phyloP scores from a whole-genome alignment of 2,329 filamentous ascomycete species.

The Lachnellula willkommii region DNA sequence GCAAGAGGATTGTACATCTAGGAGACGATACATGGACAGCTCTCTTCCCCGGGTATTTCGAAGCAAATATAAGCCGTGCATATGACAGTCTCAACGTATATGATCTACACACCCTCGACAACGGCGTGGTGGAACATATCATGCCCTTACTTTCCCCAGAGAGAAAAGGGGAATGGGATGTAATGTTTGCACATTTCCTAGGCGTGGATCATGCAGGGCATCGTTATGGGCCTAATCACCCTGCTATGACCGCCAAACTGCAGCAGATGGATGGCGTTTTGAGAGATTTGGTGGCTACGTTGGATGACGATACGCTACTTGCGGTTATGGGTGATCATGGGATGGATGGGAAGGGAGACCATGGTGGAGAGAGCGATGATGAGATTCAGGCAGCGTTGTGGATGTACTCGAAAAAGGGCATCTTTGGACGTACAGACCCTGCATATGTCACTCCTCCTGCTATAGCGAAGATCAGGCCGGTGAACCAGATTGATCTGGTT shows the following conservation, averaged over 20 bases:
- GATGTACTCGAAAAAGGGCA: slow-evolving; percentile 90
- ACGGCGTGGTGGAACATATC: slow-evolving; percentile 87
- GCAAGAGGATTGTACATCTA: slow-evolving; percentile 80
- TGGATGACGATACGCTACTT: slow-evolving; percentile 83
- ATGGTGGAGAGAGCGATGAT: slow-evolving; percentile 96
- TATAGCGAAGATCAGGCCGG: slow-evolving; percentile 72
- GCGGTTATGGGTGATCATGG: slow-evolving; percentile 99
- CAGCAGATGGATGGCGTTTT: slow-evolving; percentile 85
- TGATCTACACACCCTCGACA: slow-evolving; percentile 95
- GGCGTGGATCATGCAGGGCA: slow-evolving; percentile 97
- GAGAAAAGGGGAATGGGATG: slow-evolving; percentile 72
- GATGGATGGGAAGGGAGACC: slow-evolving; percentile 95
- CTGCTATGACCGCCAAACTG: slow-evolving; percentile 85
- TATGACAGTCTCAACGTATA: slow-evolving; percentile 99
- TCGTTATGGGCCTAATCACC: slow-evolving; percentile 87
- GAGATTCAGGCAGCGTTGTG: slow-evolving; percentile 91
- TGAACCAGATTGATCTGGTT: slow-evolving; percentile 88
- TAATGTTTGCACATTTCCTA: slow-evolving; percentile 90
- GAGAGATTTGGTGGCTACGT: slow-evolving; percentile 58
- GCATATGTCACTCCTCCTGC: slow-evolving; percentile 52
- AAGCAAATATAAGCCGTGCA: slow-evolving; percentile 74
- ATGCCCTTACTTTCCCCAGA: slow-evolving; percentile 69
- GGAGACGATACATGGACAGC: slow-evolving; percentile 98
- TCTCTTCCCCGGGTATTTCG: slow-evolving; percentile 90
- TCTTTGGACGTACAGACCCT: slow-evolving; percentile 72